Percentiles rank a stretch among this genome's conserved stretches.
Conservation (phyloP, 768 basidiomycete genomes). For the Ramaria sp. region DNA sequence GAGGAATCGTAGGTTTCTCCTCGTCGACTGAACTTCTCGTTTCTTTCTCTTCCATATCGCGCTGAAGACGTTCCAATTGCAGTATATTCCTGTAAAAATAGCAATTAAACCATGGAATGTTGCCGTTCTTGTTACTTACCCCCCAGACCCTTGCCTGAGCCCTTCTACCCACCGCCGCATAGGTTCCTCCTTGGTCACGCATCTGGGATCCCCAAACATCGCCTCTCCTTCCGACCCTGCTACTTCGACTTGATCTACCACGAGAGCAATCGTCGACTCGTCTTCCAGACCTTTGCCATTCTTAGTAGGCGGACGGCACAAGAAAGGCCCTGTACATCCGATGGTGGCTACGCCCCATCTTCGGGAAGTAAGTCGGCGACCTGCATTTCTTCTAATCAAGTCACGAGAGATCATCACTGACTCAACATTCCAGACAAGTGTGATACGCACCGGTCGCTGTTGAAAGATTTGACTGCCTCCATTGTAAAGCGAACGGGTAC, state of each 20-base stretch:
- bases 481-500: conserved; percentile 47
- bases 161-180: conserved; percentile 45
- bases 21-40: neutral
- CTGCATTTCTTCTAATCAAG: neutral
- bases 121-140: conserved; percentile 30
- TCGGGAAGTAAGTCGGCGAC: conserved; percentile 1
- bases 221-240: conserved; percentile 36
- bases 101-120: no score
- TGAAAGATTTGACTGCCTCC: conserved; percentile 37
- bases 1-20: neutral
- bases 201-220: conserved; percentile 40
- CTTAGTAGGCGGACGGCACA: conserved; percentile 26
- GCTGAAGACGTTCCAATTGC: conserved; percentile 24
- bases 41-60: conserved; percentile 24
- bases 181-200: conserved; percentile 28
- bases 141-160: conserved; percentile 48
- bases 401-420: neutral
- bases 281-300: conserved; percentile 28
- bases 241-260: conserved; percentile 33
- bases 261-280: conserved; percentile 37
- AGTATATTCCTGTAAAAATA: conserved; percentile 27
- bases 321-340: neutral
- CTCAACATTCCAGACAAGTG: neutral
- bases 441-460: conserved; percentile 8
- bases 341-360: conserved; percentile 1